Evolutionary conservation across 805 yeast species (phyloP).

Genomic region (Saccharomyces cerevisiae): DNA sequence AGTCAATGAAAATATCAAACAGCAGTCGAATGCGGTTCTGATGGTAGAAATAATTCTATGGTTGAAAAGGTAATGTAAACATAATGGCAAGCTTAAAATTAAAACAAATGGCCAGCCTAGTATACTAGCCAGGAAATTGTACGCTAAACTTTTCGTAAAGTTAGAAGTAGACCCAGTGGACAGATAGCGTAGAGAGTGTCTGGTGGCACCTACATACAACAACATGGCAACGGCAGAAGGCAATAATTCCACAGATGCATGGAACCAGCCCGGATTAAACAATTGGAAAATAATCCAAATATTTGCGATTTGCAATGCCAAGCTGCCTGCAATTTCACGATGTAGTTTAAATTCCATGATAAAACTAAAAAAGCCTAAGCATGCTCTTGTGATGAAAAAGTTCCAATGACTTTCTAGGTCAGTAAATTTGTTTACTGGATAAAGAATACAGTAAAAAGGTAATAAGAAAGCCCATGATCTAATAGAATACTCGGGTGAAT

Average conservation of each 20-base stretch:
- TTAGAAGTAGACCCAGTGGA: conserved; percentile 16
- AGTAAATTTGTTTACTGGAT: conserved; percentile 22
- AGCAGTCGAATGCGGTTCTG: conserved; percentile 23
- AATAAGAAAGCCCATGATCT: conserved; percentile 75
- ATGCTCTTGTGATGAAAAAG: conserved; percentile 21
- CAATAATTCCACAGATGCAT: conserved; percentile 75
- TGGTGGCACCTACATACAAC: conserved; percentile 29
- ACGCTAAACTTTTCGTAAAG: conserved; percentile 23
- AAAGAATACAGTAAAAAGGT: conserved; percentile 31
- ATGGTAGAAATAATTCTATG: conserved; percentile 21
- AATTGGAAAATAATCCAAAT: conserved; percentile 58
- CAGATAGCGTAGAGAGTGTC: conserved; percentile 22
- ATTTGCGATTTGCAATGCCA: conserved; percentile 35
- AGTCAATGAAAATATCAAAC: conserved; percentile 13
- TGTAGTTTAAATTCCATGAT: conserved; percentile 38
- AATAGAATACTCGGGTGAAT: conserved; percentile 81
- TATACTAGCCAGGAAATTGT: conserved; percentile 52
- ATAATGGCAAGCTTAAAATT: conserved; percentile 54
- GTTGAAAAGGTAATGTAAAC: conserved; percentile 31
- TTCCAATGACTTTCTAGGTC: conserved; percentile 21
- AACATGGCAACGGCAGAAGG: conserved; percentile 76
- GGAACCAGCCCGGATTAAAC: conserved; percentile 75
- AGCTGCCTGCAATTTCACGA: conserved; percentile 16
- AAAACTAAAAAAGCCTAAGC: conserved; percentile 22
- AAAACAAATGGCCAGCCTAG: conserved; percentile 89